A percentile compares a stretch with the other conserved stretches of the same genome.
Conservation (phyloP, 2,329 filamentous ascomycete species). For the Apiospora arundinis region DNA sequence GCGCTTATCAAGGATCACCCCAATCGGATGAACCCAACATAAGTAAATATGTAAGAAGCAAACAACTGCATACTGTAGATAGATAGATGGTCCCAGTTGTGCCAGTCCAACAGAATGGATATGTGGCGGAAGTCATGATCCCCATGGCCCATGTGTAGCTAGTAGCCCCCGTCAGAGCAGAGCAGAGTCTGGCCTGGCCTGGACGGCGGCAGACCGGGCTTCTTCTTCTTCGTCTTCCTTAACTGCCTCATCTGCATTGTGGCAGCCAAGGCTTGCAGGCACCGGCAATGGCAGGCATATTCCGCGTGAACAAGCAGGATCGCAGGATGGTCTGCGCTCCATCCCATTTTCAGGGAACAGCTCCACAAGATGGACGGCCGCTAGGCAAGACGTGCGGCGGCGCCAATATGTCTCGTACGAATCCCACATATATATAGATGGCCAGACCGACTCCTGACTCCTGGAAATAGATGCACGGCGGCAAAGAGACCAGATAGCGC, state of each 20-base stretch:
- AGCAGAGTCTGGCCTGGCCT: neutral
- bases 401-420: neutral
- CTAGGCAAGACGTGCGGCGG: constrained; percentile 10
- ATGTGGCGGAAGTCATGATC: neutral
- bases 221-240: neutral
- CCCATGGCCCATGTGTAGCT: neutral
- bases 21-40: constrained; percentile 10
- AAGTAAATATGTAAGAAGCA: neutral
- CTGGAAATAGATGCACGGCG: neutral
- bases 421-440: constrained; percentile 6
- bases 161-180: neutral
- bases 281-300: neutral
- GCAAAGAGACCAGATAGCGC: neutral
- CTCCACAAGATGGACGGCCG: constrained; percentile 5
- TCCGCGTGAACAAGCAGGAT: neutral
- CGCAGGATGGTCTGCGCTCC: neutral
- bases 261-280: neutral
- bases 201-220: neutral
- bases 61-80: neutral
- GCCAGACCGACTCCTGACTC: neutral
- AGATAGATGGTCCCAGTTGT: too few species aligned
- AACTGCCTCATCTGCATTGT: neutral
- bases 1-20: neutral
- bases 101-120: neutral
- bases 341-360: neutral